Evolutionary conservation across 2,329 filamentous ascomycete species (phyloP), one percentile per base, ranked within the genome.

Genomic region (Ophiostoma ips): DNA sequence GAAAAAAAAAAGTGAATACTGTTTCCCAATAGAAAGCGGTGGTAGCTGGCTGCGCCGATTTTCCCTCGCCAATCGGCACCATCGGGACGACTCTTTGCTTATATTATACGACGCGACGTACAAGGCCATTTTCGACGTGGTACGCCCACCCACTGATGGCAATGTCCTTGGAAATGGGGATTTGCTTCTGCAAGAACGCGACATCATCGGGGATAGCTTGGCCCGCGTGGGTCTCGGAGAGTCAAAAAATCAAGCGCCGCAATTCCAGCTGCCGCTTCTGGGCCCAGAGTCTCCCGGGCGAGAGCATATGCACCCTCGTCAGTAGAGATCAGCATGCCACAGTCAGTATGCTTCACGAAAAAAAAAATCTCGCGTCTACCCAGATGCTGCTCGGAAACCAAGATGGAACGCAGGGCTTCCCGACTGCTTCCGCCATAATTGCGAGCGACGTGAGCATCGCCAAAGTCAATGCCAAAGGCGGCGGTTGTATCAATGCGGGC

Each of bases 351-450:
- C 67, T 87, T 86, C 58, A 89, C 70, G 21, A 89, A 62, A 16
- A 89, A 62, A 16, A 89, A 63, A 46, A 92, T 80, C 63, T 90
- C 85, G 1, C 73, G 71, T 0, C 86, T 92, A 9, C 81, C 84
- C 0, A 92, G 73, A 8, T 90, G 70, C 62, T 90, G 84, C 65
- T 92, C 73, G 0, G 83, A 88, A 59, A 92, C 87, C 53, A 90
- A 64, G 50, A 92, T 74, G 18, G 79, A 85, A 47, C 86, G 80
- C 8, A 89, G 70, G 0, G 81, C 83, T 51, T 90, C 85, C 35
- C 70, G 66, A 1, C 77, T 81, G 15, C 74, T 79, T 1, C 71
- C 84, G 3, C 82, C 82, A 10, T 81, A 83, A 56, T 88, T 89
- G 52, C 84, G 78, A 53, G 88, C 82, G 31, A 88, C 77, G 63